Base-by-base conservation (phyloP, 352 stramenopile genomes). In the Phytophthora pseudosyringae region DNA sequence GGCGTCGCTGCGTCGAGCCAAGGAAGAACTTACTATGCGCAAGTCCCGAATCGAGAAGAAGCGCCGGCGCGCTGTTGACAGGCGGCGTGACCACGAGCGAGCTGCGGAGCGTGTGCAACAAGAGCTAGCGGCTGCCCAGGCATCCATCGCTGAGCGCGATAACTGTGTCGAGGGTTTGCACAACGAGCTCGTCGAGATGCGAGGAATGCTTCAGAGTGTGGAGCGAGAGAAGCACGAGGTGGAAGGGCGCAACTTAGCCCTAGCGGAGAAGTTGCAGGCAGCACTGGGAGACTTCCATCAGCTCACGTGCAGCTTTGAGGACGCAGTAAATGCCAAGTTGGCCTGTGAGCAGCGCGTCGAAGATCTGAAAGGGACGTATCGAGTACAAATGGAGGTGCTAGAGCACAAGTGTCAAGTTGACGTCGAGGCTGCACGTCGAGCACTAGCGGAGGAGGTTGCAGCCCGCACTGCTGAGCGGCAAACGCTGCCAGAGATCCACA, bases 1-100 rank as follows among this genome's bases (percentile, higher is more conserved):
- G 68, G 75, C 77, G 15, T 75, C 85, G 46, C 60, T 94, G 43
- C 78, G 85, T 10, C 67, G 79, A 41, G 65, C 75, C 13, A 77
- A 78, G 11, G 84, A 93, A 31, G 87, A 94, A 45, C 59, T 67
- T 26, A 84, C 76, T 46, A 78, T 89, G 71, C 81, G 87, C 56
- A 91, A 91, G 52, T 48, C 71, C 25, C 83, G 79, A 26, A 75
- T 95, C 12, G 74, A 89, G 26, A 91, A 90, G 69, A 95, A 95
- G 61, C 80, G 82, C 25, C 70, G 76, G 44, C 81, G 87, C 3
- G 87, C 87, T 45, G 59, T 54, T 33, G 84, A 93, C 45, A 75
- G 87, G 3, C 71, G 85, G 3, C 74, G 67, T 4, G 85, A 95
- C 51, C 77, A 88, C 52, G 84, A 93, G 16, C 55, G 52, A 35